Base-by-base conservation (phyloP, 106 monocot species). In the Chionographis japonica region DNA sequence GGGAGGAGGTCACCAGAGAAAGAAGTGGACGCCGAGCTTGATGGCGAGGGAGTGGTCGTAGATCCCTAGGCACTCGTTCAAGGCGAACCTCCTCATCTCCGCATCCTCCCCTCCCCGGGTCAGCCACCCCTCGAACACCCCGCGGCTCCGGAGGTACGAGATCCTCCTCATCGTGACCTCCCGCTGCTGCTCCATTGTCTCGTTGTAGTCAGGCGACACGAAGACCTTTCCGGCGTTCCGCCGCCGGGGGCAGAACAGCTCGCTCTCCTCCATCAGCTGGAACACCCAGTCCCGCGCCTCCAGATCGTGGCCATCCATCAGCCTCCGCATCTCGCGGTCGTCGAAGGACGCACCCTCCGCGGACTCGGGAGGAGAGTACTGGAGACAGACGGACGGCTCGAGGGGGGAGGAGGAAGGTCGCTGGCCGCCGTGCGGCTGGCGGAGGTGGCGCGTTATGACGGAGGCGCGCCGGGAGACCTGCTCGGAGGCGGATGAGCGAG, bases 151-250 rank as follows among this genome's bases (percentile, higher is more conserved):
- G 58, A 97, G 65, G 71, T 76, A 83, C 66, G 68, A 65, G 63
- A 97, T 83, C 81, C 97, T 70, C 63, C 76, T 58, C 86, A 97
- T 80, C 58, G 97, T 92, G 52, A 72, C 50, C 86, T 85, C 89
- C 62, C 89, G 66, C 84, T 92, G 97, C 59, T 89, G 80, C 80
- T 97, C 97, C 92, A 85, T 97, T 49, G 85, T 82, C 77, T 80
- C 70, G 55, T 84, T 82, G 62, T 92, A 92, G 70, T 95, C 92
- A 10, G 95, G 91, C 56, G 66, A 52, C 54, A 84, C 81, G 41
- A 91, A 88, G 10, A 62, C 74, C 68, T 57, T 75, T 2, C 58
- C 80, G 15, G 80, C 78, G 7, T 64, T 38, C 61, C 75, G 68
- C 18, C 53, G 46, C 37, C 40, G 77, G 11, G 83, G 78, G 68